These are phyloP conservation scores for Diaporthe vaccinii DNA, from an alignment of 2,329 filamentous ascomycete genomes.

Conservation along the genomic window DNA sequence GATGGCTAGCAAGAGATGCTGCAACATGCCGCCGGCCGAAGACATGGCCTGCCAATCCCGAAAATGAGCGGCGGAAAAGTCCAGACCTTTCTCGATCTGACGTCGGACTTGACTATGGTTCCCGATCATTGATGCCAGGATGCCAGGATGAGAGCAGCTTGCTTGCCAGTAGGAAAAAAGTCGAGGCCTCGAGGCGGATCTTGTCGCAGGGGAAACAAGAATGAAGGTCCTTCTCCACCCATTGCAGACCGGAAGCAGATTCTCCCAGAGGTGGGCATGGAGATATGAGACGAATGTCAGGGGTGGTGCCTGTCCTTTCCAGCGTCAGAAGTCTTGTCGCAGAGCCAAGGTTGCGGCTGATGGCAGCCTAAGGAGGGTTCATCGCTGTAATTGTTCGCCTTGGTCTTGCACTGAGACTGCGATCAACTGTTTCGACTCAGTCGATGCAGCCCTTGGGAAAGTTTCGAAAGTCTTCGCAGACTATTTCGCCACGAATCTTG, in stretches of 20 bases:
- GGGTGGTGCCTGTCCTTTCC: constrained; percentile 26
- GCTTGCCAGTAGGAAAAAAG: not conserved
- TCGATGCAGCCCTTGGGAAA: constrained; percentile 6
- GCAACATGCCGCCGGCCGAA: constrained; percentile 20
- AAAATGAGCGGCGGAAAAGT: constrained; percentile 16
- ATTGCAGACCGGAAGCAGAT: constrained; percentile 45
- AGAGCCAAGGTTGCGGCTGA: constrained; percentile 38
- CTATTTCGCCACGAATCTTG: constrained; percentile 5
- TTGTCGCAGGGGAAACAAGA: constrained; percentile 44
- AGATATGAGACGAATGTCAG: constrained; percentile 46
- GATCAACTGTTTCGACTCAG: constrained; percentile 32
- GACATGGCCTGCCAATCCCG: not conserved
- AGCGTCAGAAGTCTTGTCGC: constrained; percentile 34
- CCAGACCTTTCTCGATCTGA: constrained; percentile 9
- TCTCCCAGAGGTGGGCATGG: constrained; percentile 43
- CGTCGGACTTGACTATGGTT: not conserved
- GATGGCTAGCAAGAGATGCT: not conserved
- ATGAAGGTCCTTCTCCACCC: constrained; percentile 42
- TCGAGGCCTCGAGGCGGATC: constrained; percentile 21
- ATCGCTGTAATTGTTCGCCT: constrained; percentile 29
- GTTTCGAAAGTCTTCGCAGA: constrained; percentile 32
- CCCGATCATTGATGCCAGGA: constrained; percentile 8
- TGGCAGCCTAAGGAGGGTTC: constrained; percentile 32
- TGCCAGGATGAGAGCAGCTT: not conserved
- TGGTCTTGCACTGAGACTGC: constrained; percentile 31